Evolutionary conservation across 305 asterid species (phyloP).

Genomic region (Rubia peregrina): DNA sequence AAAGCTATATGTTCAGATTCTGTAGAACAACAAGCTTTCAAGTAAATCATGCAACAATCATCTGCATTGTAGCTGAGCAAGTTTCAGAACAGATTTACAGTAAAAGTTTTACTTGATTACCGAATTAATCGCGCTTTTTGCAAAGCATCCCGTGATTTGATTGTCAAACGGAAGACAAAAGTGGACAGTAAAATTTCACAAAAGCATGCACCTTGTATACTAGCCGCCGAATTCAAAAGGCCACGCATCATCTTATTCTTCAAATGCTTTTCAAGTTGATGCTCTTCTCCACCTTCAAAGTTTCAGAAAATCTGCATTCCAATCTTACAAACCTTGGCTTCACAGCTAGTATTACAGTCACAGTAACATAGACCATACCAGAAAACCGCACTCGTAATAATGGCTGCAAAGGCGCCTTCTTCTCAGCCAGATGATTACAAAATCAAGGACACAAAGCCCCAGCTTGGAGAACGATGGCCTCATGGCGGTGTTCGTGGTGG

Average conservation of each 20-base stretch:
- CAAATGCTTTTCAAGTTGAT: constrained; percentile 4
- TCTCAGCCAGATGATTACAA: constrained; percentile 14
- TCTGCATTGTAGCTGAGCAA: not conserved
- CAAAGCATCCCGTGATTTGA: not conserved
- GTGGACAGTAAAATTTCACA: constrained; percentile 9
- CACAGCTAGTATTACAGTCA: not conserved
- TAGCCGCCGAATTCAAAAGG: constrained; percentile 7
- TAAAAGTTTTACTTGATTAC: not conserved
- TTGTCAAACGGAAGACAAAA: not conserved
- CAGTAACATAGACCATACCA: not conserved
- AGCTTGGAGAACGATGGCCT: constrained; percentile 36
- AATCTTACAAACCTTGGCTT: not conserved
- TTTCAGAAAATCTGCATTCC: not conserved
- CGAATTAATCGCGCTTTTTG: not conserved
- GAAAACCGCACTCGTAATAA: not conserved
- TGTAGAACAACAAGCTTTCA: constrained; percentile 4
- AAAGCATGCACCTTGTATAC: not conserved
- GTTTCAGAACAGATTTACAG: not conserved
- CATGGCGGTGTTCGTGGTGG: constrained; percentile 30
- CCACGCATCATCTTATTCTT: not conserved
- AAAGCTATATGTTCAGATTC: constrained; percentile 13
- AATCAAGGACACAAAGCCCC: constrained; percentile 19
- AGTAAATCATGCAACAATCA: not conserved
- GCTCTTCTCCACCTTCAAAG: not conserved
- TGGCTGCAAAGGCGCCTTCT: constrained; percentile 8